Evolutionary conservation across 2,329 filamentous ascomycete species (phyloP).

Genomic region (Penicillium frequentans): DNA sequence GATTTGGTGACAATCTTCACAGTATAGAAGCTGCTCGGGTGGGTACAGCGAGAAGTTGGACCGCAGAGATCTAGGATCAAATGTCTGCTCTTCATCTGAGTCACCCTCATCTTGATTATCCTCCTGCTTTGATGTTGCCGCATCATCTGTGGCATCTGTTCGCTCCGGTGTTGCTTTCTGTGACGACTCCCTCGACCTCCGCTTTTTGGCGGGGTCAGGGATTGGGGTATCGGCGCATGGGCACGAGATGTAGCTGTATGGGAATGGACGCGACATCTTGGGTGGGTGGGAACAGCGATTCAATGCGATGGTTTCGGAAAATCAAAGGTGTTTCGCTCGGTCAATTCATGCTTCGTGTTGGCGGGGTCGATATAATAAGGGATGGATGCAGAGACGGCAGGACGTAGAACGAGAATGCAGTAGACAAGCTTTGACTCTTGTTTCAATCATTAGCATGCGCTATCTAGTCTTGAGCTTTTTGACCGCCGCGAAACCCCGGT

Average conservation of each 20-base stretch:
- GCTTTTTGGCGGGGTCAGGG: constrained; percentile 40
- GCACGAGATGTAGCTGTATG: constrained; percentile 66
- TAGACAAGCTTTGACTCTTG: not conserved
- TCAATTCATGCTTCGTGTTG: constrained; percentile 22
- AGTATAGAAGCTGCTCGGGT: constrained; percentile 90
- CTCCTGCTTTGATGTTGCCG: constrained; percentile 10
- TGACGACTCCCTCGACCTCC: constrained; percentile 36
- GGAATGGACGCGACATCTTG: constrained; percentile 57
- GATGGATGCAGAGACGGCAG: not conserved
- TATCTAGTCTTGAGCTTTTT: not conserved
- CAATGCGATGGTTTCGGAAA: not conserved
- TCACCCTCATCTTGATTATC: constrained; percentile 53
- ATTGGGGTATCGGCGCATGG: constrained; percentile 57
- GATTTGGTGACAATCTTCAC: constrained; percentile 95
- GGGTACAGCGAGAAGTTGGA: constrained; percentile 92
- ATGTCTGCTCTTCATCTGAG: constrained; percentile 65
- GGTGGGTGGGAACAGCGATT: not conserved
- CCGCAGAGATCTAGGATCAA: constrained; percentile 80
- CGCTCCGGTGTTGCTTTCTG: constrained; percentile 31
- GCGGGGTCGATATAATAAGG: not conserved
- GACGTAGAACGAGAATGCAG: not conserved
- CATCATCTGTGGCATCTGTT: constrained; percentile 1
- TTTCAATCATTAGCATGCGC: not conserved
- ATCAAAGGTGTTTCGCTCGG: not conserved
- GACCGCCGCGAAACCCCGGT: not conserved